Conservation (phyloP, 306 rosid genomes). For the Nissolia schottii region DNA sequence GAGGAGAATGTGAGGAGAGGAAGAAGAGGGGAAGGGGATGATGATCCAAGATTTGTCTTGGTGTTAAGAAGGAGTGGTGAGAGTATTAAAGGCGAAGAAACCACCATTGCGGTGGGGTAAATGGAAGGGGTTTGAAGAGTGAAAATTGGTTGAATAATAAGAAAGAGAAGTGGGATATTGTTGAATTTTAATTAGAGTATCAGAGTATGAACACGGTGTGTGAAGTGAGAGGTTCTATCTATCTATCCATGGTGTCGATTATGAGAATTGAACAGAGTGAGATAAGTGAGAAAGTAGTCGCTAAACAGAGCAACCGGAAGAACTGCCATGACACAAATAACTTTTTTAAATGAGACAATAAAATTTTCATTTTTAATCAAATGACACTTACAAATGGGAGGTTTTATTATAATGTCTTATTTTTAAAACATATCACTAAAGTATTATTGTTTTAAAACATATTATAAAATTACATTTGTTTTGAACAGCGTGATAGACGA, state of each 20-base stretch:
- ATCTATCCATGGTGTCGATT: not conserved
- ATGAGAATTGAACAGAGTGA: not conserved
- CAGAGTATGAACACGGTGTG: too few species aligned
- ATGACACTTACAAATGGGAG: too few species aligned
- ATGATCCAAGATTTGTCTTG: constrained; percentile 27
- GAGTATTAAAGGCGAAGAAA: constrained; percentile 26
- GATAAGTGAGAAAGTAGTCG: too few species aligned
- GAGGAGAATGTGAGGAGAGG: constrained; percentile 31
- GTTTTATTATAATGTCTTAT: too few species aligned
- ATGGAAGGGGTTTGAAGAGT: not conserved
- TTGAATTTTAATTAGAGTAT: not conserved
- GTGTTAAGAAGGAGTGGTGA: constrained; percentile 37
- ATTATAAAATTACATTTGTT: too few species aligned
- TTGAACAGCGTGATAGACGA: too few species aligned
- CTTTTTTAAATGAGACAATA: too few species aligned
- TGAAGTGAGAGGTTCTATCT: not conserved
- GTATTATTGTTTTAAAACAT: too few species aligned
- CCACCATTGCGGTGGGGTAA: constrained; percentile 28
- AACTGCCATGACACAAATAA: too few species aligned
- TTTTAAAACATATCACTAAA: too few species aligned
- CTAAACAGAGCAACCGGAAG: too few species aligned
- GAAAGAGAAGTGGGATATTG: not conserved
- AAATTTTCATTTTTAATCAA: too few species aligned
- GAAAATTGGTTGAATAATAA: not conserved
- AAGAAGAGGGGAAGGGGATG: constrained; percentile 17